Evolutionary conservation across 257 asterid species (phyloP), one percentile per base, ranked within the genome.

Genomic region (Petunia secreta): DNA sequence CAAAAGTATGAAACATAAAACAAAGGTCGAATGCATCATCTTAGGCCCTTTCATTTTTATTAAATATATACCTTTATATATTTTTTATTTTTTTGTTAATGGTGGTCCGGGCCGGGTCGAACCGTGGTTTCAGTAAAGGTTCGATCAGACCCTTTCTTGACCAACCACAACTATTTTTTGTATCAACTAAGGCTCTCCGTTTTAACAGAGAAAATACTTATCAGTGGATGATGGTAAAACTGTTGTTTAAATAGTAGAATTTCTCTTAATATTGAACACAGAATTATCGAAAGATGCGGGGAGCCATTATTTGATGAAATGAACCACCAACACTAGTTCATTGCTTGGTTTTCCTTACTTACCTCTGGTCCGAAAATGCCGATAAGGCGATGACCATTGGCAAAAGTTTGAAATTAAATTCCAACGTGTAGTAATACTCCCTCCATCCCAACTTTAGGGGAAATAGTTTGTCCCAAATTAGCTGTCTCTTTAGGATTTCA

Each of bases 1-100:
- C 52, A 84, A 85, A 52, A 78, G 79, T 53, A 84, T 82, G 0
- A 89, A 50, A 66, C 85, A n/a, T 37, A 91, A 55, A 53, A 89
- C 11, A 57, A 79, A 2, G 43, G 46, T 34, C 36, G 36, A 60
- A 40, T 66, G 63, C 46, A 52, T 54, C 14, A 48, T 3, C 9
- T 39, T 75, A 46, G 43, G 48, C 60, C 53, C 63, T 39, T 59
- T 54, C 86, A 87, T 88, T 59, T 63, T 84, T 65, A 10, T 52
- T 52, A 6, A 7, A 25, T 25, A 25, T 25, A 25, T 25, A 25
- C 25, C 25, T 2, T 52, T 2, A 52, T 50, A 48, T 36, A 1
- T 43, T 25, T 16, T 46, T 25, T 3, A 9, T 71, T 25, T 13
- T 48, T 63, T 11, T 62, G 16, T 38, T 48, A 48, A 16, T 71